Conservation (phyloP, 2,329 filamentous ascomycete genomes). For the Diaporthe sp. region DNA sequence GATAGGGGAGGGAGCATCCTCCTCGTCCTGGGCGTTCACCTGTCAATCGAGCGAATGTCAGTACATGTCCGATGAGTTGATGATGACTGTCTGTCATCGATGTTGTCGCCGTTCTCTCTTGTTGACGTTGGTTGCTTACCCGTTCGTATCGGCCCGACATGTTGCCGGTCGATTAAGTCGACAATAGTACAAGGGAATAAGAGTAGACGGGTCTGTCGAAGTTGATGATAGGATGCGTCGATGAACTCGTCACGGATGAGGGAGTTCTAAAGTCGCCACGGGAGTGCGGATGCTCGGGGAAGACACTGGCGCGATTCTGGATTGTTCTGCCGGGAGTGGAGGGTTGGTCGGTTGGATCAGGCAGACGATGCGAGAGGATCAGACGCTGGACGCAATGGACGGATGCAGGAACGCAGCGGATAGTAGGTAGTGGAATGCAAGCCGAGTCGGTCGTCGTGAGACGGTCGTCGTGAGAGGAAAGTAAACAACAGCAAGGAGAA, state of each 20-base stretch:
- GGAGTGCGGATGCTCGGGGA: background rate
- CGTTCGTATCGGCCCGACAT: conserved; percentile 72
- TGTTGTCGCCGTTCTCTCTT: background rate
- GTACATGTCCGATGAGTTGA: background rate
- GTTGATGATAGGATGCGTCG: background rate
- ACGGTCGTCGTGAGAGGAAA: background rate
- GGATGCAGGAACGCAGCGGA: conserved; percentile 18
- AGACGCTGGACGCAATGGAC: conserved; percentile 3
- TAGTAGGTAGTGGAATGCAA: conserved; percentile 7
- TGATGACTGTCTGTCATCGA: background rate
- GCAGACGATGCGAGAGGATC: conserved; percentile 28
- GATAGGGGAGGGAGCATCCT: conserved; percentile 58
- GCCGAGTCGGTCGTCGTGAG: background rate
- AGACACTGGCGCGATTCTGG: conserved; percentile 10
- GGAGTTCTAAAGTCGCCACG: background rate
- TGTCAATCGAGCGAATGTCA: conserved; percentile 48
- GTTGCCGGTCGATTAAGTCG: conserved; percentile 46
- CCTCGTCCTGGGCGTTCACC: conserved; percentile 72
- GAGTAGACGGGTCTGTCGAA: background rate
- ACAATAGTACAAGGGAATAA: background rate
- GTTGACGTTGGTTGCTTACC: conserved; percentile 56
- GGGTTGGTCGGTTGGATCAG: conserved; percentile 4
- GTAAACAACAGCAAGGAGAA: background rate
- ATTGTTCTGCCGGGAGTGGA: conserved; percentile 12
- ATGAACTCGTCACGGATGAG: background rate